Evolutionary conservation across 148 eudicot species (phyloP).

Genomic region (Chenopodium formosanum): DNA sequence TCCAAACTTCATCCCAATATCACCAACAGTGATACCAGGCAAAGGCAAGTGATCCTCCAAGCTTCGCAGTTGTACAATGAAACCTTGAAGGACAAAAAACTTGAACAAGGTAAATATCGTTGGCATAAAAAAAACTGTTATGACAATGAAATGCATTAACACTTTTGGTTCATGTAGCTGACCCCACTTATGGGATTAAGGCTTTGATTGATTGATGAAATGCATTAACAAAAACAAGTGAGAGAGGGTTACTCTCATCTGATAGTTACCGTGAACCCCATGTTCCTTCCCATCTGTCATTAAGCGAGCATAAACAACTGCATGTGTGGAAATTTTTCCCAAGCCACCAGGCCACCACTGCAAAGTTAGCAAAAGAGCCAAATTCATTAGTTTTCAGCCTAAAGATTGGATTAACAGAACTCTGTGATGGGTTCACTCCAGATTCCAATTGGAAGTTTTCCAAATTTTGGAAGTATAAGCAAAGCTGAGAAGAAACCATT

Average conservation of each 20-base stretch:
- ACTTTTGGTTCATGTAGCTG: no score
- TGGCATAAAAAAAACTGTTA: not conserved
- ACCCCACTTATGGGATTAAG: no score
- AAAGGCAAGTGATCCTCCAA: conserved; percentile 92
- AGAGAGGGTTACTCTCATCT: not conserved
- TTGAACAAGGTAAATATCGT: not conserved
- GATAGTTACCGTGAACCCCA: conserved; percentile 76
- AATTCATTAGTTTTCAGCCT: not conserved
- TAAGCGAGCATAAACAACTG: conserved; percentile 80
- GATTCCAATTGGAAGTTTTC: not conserved
- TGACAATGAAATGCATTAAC: no score
- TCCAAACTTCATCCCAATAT: conserved; percentile 97
- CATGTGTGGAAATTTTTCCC: conserved; percentile 92
- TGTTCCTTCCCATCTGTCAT: conserved; percentile 70
- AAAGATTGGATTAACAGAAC: not conserved
- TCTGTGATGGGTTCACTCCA: not conserved
- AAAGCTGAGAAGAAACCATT: not conserved
- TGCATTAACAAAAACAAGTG: not conserved
- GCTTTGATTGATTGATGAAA: no score
- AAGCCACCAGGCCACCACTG: conserved; percentile 99
- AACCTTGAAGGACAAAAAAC: conserved; percentile 42
- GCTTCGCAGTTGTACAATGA: conserved; percentile 90
- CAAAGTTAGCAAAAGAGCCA: conserved; percentile 6
- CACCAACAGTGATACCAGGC: conserved; percentile 89
- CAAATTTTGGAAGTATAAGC: not conserved